Percentiles rank a stretch among this genome's conserved stretches.
phyloP scores from a whole-genome alignment of 768 basidiomycete species.

The Auricularia sp. region DNA sequence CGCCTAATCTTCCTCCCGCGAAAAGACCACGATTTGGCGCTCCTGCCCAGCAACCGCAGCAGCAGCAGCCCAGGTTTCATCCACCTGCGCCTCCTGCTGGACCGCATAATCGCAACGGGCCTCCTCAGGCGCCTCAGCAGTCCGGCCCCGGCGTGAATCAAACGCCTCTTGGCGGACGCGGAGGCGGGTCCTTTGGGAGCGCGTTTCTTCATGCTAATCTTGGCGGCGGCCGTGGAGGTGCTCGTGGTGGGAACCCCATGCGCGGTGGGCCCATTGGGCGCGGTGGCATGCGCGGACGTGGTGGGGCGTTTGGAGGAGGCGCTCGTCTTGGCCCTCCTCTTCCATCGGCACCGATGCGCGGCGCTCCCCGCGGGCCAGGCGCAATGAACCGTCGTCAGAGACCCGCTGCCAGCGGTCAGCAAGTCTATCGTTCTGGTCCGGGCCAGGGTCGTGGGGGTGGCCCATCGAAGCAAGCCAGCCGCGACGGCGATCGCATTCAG shows the following conservation, averaged over 20 bases:
- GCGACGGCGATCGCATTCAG: background rate
- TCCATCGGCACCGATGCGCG: background rate
- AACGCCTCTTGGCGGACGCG: constrained; percentile 36
- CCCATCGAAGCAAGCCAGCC: background rate
- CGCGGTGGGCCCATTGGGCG: background rate
- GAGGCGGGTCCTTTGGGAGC: constrained; percentile 29
- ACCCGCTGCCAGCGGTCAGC: background rate
- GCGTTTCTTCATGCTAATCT: constrained; percentile 7
- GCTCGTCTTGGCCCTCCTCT: background rate
- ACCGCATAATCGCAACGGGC: constrained; percentile 26
- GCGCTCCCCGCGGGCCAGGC: background rate
- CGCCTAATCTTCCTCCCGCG: constrained; percentile 81
- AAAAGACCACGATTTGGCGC: constrained; percentile 82
- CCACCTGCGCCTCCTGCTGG: constrained; percentile 40
- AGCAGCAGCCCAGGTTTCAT: constrained; percentile 59
- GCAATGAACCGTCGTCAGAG: background rate
- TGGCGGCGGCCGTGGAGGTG: constrained; percentile 28
- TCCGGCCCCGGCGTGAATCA: constrained; percentile 29
- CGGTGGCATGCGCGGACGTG: background rate
- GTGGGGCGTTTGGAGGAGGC: background rate
- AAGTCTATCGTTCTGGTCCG: background rate
- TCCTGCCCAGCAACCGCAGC: constrained; percentile 29
- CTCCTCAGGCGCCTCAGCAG: constrained; percentile 10
- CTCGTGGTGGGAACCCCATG: constrained; percentile 15
- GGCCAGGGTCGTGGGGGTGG: background rate